Evolutionary conservation across 441 rosid species (phyloP).

Genomic region (Erysimum cheiri): DNA sequence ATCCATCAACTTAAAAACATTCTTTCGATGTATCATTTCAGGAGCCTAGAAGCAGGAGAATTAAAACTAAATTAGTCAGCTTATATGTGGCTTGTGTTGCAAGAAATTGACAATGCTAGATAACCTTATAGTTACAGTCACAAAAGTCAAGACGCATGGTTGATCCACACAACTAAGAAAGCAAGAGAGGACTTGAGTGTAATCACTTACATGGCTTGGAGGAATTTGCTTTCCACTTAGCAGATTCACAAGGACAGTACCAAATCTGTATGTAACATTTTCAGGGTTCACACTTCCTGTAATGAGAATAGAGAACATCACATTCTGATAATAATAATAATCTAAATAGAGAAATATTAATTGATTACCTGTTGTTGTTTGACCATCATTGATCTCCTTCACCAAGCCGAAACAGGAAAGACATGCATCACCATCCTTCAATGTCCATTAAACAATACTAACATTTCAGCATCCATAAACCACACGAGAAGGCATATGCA

Average conservation of each 20-base stretch:
- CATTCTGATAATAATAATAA: slow-evolving; percentile 17
- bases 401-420: slow-evolving; percentile 91
- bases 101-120: slow-evolving; percentile 3
- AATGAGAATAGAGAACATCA: slow-evolving; percentile 36
- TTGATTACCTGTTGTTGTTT: slow-evolving; percentile 64
- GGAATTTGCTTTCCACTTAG: slow-evolving; percentile 64
- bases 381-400: slow-evolving; percentile 72
- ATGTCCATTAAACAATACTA: slow-evolving; percentile 36
- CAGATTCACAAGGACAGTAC: slow-evolving; percentile 60
- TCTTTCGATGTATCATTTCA: slow-evolving; percentile 72
- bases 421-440: slow-evolving; percentile 86
- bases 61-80: slow-evolving; percentile 23
- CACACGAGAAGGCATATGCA: slow-evolving; percentile 20
- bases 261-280: slow-evolving; percentile 63
- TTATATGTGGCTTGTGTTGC: background rate
- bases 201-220: slow-evolving; percentile 61
- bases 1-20: slow-evolving; percentile 69
- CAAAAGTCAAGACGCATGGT: slow-evolving; percentile 15
- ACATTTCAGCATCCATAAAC: slow-evolving; percentile 14
- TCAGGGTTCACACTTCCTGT: slow-evolving; percentile 64
- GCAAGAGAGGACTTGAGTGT: slow-evolving; percentile 5
- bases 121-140: background rate
- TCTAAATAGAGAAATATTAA: background rate
- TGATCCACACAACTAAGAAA: slow-evolving; percentile 7
- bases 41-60: slow-evolving; percentile 59